Base-by-base conservation (phyloP, 2,329 filamentous ascomycete genomes). In the Fusarium devonianum region DNA sequence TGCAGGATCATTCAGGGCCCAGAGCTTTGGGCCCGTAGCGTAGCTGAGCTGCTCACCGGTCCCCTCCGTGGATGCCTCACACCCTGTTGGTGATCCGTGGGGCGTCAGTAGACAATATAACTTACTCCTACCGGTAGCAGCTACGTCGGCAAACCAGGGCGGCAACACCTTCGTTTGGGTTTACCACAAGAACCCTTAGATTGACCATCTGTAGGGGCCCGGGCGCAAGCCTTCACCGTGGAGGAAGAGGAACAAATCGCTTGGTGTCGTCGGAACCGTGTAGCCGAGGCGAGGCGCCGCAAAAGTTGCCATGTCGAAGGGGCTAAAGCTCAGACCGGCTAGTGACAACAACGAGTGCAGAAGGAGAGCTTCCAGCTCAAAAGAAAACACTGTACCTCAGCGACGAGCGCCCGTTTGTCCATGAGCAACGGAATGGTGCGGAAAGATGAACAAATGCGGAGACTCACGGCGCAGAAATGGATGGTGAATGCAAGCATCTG, bases 221-320 rank as follows among this genome's bases (percentile, higher is more conserved):
- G 39, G 16, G 28, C n/a, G 17, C 42, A 37, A 44, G 29, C 21
- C 28, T 34, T 38, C 29, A 22, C 46, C n/a, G 29, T 17, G 39
- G 39, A 46, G 41, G 47, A 33, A 54, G 47, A 34, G n/a, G n/a
- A n/a, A 36, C 45, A 36, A 55, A 55, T 54, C 35, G 40, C 32
- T 33, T 49, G 36, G 39, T 48, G 13, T 39, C 38, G 34, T 37
- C 42, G 37, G 39, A 49, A 51, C 51, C 54, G 60, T 42, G 50
- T 57, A 45, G 46, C 60, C 60, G 54, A 63, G 47, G 53, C 34
- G n/a, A n/a, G n/a, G n/a, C n/a, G n/a, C n/a, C n/a, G n/a, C n/a
- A n/a, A n/a, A n/a, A n/a, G n/a, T n/a, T n/a, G n/a, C n/a, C n/a
- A n/a, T n/a, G n/a, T n/a, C n/a, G n/a, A n/a, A n/a, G n/a, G n/a